phyloP scores from a whole-genome alignment of 352 stramenopile species.

The Pythium rishiriense region DNA sequence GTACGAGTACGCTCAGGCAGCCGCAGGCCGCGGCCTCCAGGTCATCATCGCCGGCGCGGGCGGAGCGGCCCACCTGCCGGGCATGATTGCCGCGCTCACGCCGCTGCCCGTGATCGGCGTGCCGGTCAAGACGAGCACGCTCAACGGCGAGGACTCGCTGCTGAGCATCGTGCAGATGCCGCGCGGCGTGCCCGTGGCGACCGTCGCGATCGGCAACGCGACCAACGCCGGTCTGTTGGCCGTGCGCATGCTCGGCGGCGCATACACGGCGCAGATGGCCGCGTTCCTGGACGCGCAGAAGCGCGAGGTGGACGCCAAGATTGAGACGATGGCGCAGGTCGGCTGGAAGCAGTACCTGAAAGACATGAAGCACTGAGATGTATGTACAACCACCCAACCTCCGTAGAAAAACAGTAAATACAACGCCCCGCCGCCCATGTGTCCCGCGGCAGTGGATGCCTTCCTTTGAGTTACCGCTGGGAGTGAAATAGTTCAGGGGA shows the following conservation, averaged over 20 bases:
- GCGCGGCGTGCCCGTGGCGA: slow-evolving; percentile 96
- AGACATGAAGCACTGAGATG: slow-evolving; percentile 17
- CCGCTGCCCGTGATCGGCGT: slow-evolving; percentile 94
- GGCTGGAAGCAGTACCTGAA: slow-evolving; percentile 93
- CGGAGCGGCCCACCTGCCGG: slow-evolving; percentile 96
- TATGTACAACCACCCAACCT: background rate
- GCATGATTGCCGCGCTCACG: slow-evolving; percentile 90
- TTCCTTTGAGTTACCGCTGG: too few relatives aligned
- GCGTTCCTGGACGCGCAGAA: slow-evolving; percentile 93
- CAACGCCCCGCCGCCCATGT: too few relatives aligned
- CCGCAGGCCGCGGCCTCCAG: slow-evolving; percentile 87
- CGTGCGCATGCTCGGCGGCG: slow-evolving; percentile 92
- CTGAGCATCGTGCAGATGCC: slow-evolving; percentile 99
- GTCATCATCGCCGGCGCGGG: slow-evolving; percentile 96
- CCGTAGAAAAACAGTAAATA: too few relatives aligned
- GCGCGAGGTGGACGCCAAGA: slow-evolving; percentile 92
- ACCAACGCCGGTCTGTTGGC: slow-evolving; percentile 98
- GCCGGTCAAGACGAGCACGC: slow-evolving; percentile 96
- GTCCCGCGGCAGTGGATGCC: too few relatives aligned
- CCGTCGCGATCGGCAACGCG: slow-evolving; percentile 97
- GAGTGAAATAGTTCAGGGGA: too few relatives aligned
- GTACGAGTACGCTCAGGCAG: slow-evolving; percentile 94
- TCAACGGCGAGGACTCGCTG: slow-evolving; percentile 97
- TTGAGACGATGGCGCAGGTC: slow-evolving; percentile 79
- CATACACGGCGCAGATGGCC: slow-evolving; percentile 88